A percentile compares a stretch with the other conserved stretches of the same genome.
Conservation (phyloP, 169 alveolate genomes). For the Amoebophrya sp. region DNA sequence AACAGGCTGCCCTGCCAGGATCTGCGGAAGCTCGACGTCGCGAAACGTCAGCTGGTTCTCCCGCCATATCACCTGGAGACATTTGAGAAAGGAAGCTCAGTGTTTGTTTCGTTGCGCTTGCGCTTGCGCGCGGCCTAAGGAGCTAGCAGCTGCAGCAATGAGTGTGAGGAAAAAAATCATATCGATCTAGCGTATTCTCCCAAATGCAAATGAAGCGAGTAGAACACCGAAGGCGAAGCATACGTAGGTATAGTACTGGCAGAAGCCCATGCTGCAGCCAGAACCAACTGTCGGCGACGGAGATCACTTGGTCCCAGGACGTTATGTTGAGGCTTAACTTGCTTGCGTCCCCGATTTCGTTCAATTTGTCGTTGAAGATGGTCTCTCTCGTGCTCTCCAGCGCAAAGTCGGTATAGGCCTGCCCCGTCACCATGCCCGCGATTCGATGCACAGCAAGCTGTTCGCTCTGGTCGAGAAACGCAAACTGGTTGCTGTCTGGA, state of each 20-base stretch:
- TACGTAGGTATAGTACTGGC: not conserved
- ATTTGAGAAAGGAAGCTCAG: too few species aligned
- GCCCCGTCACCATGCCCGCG: not conserved
- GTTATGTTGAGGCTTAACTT: not conserved
- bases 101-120: too few species aligned
- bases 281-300: not conserved
- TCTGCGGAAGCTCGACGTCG: not conserved
- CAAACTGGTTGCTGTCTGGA: not conserved
- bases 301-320: not conserved
- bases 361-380: not conserved
- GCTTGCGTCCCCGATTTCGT: not conserved
- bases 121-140: too few species aligned
- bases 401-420: not conserved
- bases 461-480: not conserved
- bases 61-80: not conserved
- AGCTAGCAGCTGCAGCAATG: too few species aligned
- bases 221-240: too few species aligned
- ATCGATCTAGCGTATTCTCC: too few species aligned
- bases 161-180: too few species aligned
- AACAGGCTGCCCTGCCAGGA: not conserved
- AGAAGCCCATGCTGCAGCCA: not conserved
- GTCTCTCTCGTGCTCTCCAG: not conserved
- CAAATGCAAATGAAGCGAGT: too few species aligned
- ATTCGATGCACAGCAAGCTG: not conserved
- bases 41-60: not conserved